Base-by-base conservation (phyloP, 352 stramenopile species). In the Albugo laibachii region DNA sequence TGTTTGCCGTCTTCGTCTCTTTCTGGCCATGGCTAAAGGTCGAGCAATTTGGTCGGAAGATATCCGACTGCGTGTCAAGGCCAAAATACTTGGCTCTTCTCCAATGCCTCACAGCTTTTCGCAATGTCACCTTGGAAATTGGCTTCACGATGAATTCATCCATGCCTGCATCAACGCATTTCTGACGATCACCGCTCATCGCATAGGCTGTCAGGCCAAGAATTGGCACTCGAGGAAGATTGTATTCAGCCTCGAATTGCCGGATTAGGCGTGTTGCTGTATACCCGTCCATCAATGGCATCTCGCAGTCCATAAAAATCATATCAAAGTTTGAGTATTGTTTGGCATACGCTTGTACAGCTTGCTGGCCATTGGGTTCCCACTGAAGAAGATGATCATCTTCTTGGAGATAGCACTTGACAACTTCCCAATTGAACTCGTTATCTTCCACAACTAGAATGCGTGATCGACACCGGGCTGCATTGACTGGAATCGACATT, bases 221-320 rank as follows among this genome's bases (percentile, higher is more conserved):
- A 45, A 83, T 58, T 31, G 71, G 71, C 13, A 83, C 80, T n/a
- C 66, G 68, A 0, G 66, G 57, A 11, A 83, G 53, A 15, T 68
- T 47, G 38, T 79, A 69, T n/a, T 80, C 68, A n/a, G 36, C 43
- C 40, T 81, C 72, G 48, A 74, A 80, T 45, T 81, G 50, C 12
- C 72, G 69, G 43, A 84, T 82, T 16, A 56, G 49, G 35, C 56
- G 58, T 0, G 73, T 81, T n/a, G 73, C 73, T 6, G 68, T 62
- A 50, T 85, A 85, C 10, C 73, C 73, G 49, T 85, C 68, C 73
- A 85, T 83, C 14, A 83, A 62, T 16, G 73, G 73, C 73, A 85
- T 85, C 49, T 85, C 73, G 45, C 70, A 83, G 49, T 85, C 73
- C 73, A 85, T 85, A 49, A 83, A 81, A 35, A 85, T 62, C 39